Evolutionary conservation across 108 stramenopile genomes (phyloP).

Genomic region (Cyclostephanos tholiformis): DNA sequence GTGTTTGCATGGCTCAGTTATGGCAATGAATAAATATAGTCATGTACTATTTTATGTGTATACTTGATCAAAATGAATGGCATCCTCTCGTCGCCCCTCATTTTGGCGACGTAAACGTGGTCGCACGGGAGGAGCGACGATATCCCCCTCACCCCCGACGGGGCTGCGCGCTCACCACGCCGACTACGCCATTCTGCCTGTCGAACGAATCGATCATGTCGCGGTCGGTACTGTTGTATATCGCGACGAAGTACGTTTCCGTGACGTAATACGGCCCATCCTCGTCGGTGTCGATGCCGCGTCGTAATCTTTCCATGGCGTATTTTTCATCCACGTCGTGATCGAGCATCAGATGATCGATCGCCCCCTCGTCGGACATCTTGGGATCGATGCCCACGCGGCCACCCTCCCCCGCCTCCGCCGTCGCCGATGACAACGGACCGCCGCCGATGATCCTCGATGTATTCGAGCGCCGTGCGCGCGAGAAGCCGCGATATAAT

Average conservation of each 20-base stretch:
- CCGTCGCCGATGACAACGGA: not conserved
- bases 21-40: no score
- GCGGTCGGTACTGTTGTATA: slow-evolving; percentile 7
- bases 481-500: slow-evolving; percentile 36
- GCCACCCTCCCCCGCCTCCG: no score
- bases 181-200: slow-evolving; percentile 23
- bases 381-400: no score
- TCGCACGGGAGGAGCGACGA: not conserved
- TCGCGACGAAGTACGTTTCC: slow-evolving; percentile 44
- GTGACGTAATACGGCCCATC: slow-evolving; percentile 4
- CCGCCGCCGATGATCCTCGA: slow-evolving; percentile 1
- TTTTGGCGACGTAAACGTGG: slow-evolving; percentile 33
- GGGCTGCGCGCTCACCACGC: slow-evolving; percentile 29
- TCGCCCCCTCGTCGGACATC: slow-evolving; percentile 14
- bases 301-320: slow-evolving; percentile 3
- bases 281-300: not conserved
- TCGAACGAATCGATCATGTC: not conserved
- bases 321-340: slow-evolving; percentile 35
- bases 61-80: no score
- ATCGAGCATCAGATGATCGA: slow-evolving; percentile 28
- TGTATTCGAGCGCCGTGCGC: slow-evolving; percentile 24
- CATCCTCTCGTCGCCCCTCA: slow-evolving; percentile 23
- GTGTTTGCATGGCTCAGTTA: no score
- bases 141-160: no score
- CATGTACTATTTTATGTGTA: no score